Evolutionary conservation across 2,329 filamentous ascomycete species (phyloP).

Genomic region (Arthrobotrys entomopaga): DNA sequence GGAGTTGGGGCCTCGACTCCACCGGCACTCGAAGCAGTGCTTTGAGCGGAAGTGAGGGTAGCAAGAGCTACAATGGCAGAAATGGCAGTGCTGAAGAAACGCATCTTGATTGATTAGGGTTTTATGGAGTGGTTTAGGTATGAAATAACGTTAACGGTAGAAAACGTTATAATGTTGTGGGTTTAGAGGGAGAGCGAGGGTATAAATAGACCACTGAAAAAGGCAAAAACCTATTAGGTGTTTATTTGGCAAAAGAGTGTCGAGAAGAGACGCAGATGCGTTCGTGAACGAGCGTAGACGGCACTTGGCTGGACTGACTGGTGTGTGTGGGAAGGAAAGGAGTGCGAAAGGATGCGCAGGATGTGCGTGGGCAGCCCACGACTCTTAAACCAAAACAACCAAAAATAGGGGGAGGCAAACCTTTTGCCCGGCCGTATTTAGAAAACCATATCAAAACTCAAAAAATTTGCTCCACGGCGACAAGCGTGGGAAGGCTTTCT

Average conservation of each 20-base stretch:
- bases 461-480: constrained; percentile 51
- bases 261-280: constrained; percentile 48
- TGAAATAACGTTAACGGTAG: constrained; percentile 36
- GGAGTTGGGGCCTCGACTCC: neutral
- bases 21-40: too few relatives aligned
- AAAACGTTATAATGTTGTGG: constrained; percentile 11
- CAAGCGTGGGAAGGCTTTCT: neutral
- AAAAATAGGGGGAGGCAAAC: constrained; percentile 53
- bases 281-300: constrained; percentile 54
- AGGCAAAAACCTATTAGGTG: neutral
- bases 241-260: constrained; percentile 39
- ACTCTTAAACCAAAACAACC: constrained; percentile 53
- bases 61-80: constrained; percentile 25
- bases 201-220: constrained; percentile 42
- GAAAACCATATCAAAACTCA: constrained; percentile 25
- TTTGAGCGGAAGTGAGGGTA: neutral
- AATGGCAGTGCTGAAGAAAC: constrained; percentile 46
- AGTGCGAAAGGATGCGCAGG: constrained; percentile 40
- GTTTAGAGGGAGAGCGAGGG: constrained; percentile 24
- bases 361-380: constrained; percentile 45
- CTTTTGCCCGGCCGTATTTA: constrained; percentile 32
- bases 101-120: constrained; percentile 41
- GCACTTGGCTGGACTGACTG: constrained; percentile 15
- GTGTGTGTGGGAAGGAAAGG: constrained; percentile 42
- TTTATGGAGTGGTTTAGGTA: constrained; percentile 17